phyloP scores from a whole-genome alignment of 139 green algal genomes.

The Chlamydomonas urium region DNA sequence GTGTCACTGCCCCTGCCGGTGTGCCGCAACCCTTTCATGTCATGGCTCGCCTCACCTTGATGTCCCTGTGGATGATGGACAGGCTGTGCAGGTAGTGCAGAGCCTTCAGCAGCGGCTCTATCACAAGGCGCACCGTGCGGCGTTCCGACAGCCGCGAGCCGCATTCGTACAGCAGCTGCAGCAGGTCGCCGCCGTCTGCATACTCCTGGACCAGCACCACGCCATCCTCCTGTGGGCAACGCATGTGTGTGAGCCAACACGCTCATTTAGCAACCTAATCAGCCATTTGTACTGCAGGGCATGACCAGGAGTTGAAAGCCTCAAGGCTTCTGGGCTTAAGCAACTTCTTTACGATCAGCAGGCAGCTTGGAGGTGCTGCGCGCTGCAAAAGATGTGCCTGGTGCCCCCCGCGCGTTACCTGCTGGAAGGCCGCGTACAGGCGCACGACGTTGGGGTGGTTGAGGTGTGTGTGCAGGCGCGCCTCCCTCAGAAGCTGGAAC shows the following conservation, averaged over 20 bases:
- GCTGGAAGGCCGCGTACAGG: slow-evolving; percentile 31
- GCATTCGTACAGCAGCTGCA: slow-evolving; percentile 45
- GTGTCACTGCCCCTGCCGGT: too few relatives aligned
- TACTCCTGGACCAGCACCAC: slow-evolving; percentile 58
- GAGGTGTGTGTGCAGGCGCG: slow-evolving; percentile 24
- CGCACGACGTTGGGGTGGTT: slow-evolving; percentile 36
- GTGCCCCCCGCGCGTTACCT: background rate
- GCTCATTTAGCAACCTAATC: too few relatives aligned
- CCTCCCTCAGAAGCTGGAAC: slow-evolving; percentile 31
- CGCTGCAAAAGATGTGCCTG: background rate
- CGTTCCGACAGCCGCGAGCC: slow-evolving; percentile 11
- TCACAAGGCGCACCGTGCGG: slow-evolving; percentile 10
- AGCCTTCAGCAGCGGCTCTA: slow-evolving; percentile 20
- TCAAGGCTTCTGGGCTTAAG: too few relatives aligned
- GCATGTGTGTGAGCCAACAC: background rate
- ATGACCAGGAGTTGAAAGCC: too few relatives aligned
- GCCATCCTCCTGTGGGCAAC: slow-evolving; percentile 25
- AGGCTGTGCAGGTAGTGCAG: slow-evolving; percentile 28
- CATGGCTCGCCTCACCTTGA: slow-evolving; percentile 1
- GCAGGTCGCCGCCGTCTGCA: slow-evolving; percentile 50
- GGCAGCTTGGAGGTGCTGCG: too few relatives aligned
- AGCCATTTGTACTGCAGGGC: too few relatives aligned
- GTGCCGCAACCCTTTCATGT: too few relatives aligned
- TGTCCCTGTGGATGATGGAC: slow-evolving; percentile 14
- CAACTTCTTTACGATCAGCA: too few relatives aligned